Evolutionary conservation across 2,329 filamentous ascomycete species (phyloP).

Genomic region (Cercospora sp.): DNA sequence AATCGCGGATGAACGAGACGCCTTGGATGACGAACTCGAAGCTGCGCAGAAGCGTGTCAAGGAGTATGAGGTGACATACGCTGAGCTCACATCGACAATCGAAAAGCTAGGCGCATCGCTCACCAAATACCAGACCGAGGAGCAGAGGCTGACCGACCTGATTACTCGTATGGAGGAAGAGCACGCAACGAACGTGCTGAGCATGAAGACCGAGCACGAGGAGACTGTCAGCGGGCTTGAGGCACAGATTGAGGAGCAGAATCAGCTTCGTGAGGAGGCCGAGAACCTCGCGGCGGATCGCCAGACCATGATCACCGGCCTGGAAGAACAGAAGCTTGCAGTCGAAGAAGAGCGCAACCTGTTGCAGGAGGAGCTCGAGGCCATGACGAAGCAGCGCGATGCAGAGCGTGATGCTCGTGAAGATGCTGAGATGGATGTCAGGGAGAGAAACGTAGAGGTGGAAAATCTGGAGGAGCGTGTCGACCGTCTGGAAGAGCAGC

Average conservation of each 20-base stretch:
- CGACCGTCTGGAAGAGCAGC: constrained; percentile 37
- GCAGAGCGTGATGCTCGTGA: constrained; percentile 39
- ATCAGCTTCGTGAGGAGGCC: constrained; percentile 41
- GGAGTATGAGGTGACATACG: constrained; percentile 32
- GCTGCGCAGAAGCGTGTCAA: constrained; percentile 29
- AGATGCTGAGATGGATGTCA: constrained; percentile 42
- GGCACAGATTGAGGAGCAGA: constrained; percentile 41
- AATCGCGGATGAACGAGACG: constrained; percentile 36
- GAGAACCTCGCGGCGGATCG: constrained; percentile 45
- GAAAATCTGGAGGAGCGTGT: constrained; percentile 43
- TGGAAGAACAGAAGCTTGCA: constrained; percentile 43
- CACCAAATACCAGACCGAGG: constrained; percentile 44
- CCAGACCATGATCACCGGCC: constrained; percentile 42
- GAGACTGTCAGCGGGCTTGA: constrained; percentile 42
- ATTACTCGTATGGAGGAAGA: constrained; percentile 45
- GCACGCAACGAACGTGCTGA: constrained; percentile 40
- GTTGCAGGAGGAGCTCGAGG: constrained; percentile 37
- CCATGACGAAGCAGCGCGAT: constrained; percentile 40
- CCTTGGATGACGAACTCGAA: constrained; percentile 29
- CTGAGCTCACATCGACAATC: constrained; percentile 41
- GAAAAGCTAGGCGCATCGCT: constrained; percentile 44
- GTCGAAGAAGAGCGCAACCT: constrained; percentile 43
- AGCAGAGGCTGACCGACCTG: constrained; percentile 41
- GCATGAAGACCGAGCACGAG: constrained; percentile 45
- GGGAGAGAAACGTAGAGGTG: constrained; percentile 42